Evolutionary conservation across 2,329 filamentous ascomycete species (phyloP).

Genomic region (Exophiala aquamarina): DNA sequence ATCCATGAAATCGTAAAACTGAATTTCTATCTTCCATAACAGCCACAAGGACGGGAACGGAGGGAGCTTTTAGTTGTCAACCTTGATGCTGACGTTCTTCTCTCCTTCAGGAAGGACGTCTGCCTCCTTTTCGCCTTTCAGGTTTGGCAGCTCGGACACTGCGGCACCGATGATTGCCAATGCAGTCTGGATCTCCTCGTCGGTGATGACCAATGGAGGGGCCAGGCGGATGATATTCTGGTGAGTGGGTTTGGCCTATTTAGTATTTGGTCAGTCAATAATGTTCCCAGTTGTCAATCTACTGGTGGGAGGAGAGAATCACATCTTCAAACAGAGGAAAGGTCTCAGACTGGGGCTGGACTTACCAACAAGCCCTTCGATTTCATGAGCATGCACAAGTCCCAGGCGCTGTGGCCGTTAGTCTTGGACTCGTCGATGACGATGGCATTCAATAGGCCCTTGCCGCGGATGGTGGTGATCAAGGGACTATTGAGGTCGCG

Average conservation of each 20-base stretch:
- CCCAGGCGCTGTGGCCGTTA: slow-evolving; percentile 86
- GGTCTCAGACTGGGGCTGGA: slow-evolving; percentile 33
- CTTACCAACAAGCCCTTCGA: slow-evolving; percentile 88
- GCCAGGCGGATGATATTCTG: slow-evolving; percentile 98
- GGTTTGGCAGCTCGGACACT: slow-evolving; percentile 73
- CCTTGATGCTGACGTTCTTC: slow-evolving; percentile 61
- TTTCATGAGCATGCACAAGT: slow-evolving; percentile 93
- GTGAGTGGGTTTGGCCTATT: slow-evolving; percentile 93
- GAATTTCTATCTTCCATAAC: too few species aligned
- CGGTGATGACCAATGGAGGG: slow-evolving; percentile 92
- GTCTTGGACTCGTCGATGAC: slow-evolving; percentile 90
- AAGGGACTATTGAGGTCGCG: slow-evolving; percentile 74
- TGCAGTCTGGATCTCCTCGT: slow-evolving; percentile 77
- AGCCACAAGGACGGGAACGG: too few species aligned
- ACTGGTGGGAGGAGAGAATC: too few species aligned
- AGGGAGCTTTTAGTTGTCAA: slow-evolving; percentile 59
- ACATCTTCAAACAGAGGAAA: neutral
- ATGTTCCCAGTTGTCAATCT: neutral
- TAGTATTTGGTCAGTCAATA: neutral
- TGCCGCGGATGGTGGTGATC: slow-evolving; percentile 81
- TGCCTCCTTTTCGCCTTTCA: slow-evolving; percentile 58
- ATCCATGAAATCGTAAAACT: too few species aligned
- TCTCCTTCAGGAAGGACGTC: slow-evolving; percentile 58
- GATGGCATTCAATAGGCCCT: slow-evolving; percentile 92
- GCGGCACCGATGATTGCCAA: slow-evolving; percentile 78